Evolutionary conservation across 2,329 filamentous ascomycete species (phyloP), one percentile per base, ranked within the genome.

Genomic region (Tolypocladium paradoxum): DNA sequence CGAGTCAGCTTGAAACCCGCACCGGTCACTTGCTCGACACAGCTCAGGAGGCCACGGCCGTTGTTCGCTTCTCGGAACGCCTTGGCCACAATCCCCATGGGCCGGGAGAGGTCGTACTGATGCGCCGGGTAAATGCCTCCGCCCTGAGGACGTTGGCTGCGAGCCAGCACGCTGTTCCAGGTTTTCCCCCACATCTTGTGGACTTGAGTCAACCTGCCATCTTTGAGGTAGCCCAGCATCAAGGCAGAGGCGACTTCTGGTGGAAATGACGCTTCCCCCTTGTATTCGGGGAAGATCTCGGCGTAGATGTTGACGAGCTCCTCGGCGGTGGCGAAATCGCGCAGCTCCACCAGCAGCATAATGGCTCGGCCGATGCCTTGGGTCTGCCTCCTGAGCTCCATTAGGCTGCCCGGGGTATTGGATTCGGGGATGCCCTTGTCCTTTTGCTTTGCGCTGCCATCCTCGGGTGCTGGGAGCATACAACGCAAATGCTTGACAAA

Each of bases 1-100:
- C 81, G 84, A 62, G 89, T 85, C 54, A 96, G 69, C 31, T 74
- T 72, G 71, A 92, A 96, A 12, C 91, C 92, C 40, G 78, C 75
- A 1, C 66, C 64, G 9, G 81, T 72, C 12, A 91, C 72, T n/a
- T 77, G 68, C 24, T 74, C 67, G 31, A 90, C 66, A 18, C 79
- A 68, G 8, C 70, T 55, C 6, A 74, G 64, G 14, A 88, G 70
- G 22, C 73, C 76, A 12, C 68, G 64, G 7, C 70, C 62, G 56
- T 82, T 68, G 7, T 66, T 59, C 53, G 68, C 63, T 14, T 68
- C 66, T 18, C 69, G 61, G 51, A 73, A 70, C 22, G 77, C 58
- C n/a, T 71, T 66, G 55, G 76, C 69, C 65, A 84, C 75, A 14
- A 75, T 70, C 51, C 71, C 70, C 52, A 81, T 64, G 2, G 80